These are phyloP conservation scores for Aspergillus nidulans DNA, from an alignment of 495 filamentous ascomycete genomes.

Conservation along the genomic window DNA sequence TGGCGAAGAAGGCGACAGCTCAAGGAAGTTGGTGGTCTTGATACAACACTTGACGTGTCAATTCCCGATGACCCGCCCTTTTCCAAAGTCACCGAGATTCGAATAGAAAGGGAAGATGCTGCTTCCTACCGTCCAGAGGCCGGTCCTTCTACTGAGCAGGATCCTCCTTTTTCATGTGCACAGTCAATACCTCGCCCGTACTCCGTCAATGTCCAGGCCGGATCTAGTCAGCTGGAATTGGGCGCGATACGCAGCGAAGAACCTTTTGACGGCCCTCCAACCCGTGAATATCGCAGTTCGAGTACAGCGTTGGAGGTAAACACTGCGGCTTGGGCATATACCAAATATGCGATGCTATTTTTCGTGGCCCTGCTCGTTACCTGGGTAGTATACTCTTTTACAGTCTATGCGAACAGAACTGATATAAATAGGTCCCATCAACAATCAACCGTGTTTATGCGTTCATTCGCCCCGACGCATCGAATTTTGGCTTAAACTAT, in stretches of 20 bases:
- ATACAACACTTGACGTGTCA: slow-evolving; percentile 31
- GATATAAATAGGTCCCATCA: slow-evolving; percentile 57
- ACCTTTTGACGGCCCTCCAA: slow-evolving; percentile 1
- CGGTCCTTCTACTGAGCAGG: neutral
- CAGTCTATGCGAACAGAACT: neutral
- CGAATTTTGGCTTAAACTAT: slow-evolving; percentile 60
- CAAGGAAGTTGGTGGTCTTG: slow-evolving; percentile 34
- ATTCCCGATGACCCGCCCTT: slow-evolving; percentile 38
- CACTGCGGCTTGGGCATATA: slow-evolving; percentile 66
- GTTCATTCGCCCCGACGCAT: slow-evolving; percentile 49
- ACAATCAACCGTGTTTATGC: slow-evolving; percentile 74
- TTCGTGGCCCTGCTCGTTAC: slow-evolving; percentile 77
- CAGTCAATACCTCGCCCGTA: slow-evolving; percentile 26
- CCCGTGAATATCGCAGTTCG: neutral
- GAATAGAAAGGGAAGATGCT: slow-evolving; percentile 40
- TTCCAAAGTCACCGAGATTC: slow-evolving; percentile 57
- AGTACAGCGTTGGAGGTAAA: slow-evolving; percentile 21
- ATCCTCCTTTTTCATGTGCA: neutral
- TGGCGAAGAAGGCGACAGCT: slow-evolving; percentile 49
- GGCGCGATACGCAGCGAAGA: slow-evolving; percentile 9
- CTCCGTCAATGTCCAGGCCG: slow-evolving; percentile 35
- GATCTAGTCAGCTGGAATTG: slow-evolving; percentile 9
- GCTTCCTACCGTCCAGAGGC: neutral
- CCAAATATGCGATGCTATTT: slow-evolving; percentile 81
- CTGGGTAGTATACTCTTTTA: slow-evolving; percentile 49